A percentile compares a stretch with the other conserved stretches of the same genome.
These are phyloP conservation scores for Monosporozyma siamensis DNA, from an alignment of 805 yeast species.

Conservation along the genomic window DNA sequence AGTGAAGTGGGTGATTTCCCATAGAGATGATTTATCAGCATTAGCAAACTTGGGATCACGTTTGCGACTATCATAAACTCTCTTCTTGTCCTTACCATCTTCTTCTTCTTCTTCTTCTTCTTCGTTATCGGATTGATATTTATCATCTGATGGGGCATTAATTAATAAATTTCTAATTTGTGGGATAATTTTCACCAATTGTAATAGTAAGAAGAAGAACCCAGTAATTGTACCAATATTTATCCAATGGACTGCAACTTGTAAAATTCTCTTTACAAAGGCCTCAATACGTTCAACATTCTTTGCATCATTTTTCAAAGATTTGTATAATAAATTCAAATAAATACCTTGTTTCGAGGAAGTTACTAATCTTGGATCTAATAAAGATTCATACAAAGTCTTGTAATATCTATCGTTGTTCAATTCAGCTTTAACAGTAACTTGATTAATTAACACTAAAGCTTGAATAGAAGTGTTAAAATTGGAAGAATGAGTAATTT, in stretches of 20 bases:
- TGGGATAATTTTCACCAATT: slow-evolving; percentile 56
- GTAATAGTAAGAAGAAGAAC: slow-evolving; percentile 62
- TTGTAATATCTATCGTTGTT: slow-evolving; percentile 66
- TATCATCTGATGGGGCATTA: slow-evolving; percentile 44
- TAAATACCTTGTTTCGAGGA: slow-evolving; percentile 92
- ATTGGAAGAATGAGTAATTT: slow-evolving; percentile 87
- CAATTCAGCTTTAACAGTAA: slow-evolving; percentile 51
- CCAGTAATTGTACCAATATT: slow-evolving; percentile 85
- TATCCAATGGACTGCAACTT: slow-evolving; percentile 76
- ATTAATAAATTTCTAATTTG: slow-evolving; percentile 54
- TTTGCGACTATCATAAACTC: slow-evolving; percentile 67
- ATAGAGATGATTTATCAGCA: slow-evolving; percentile 70
- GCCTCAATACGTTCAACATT: slow-evolving; percentile 62
- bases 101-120: slow-evolving; percentile 33
- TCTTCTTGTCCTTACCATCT: slow-evolving; percentile 22
- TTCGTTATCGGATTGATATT: slow-evolving; percentile 40
- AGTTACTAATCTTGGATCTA: slow-evolving; percentile 73
- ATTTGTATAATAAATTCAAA: slow-evolving; percentile 73
- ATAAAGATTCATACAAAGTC: slow-evolving; percentile 79
- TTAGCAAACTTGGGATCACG: slow-evolving; percentile 91
- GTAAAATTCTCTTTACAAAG: slow-evolving; percentile 82
- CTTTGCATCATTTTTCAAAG: slow-evolving; percentile 62
- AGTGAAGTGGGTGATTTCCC: slow-evolving; percentile 74
- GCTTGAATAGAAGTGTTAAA: slow-evolving; percentile 94
- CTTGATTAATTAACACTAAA: slow-evolving; percentile 72